These are phyloP conservation scores for Alternaria sp. DNA, from an alignment of 2,329 filamentous ascomycete genomes.

Conservation along the genomic window DNA sequence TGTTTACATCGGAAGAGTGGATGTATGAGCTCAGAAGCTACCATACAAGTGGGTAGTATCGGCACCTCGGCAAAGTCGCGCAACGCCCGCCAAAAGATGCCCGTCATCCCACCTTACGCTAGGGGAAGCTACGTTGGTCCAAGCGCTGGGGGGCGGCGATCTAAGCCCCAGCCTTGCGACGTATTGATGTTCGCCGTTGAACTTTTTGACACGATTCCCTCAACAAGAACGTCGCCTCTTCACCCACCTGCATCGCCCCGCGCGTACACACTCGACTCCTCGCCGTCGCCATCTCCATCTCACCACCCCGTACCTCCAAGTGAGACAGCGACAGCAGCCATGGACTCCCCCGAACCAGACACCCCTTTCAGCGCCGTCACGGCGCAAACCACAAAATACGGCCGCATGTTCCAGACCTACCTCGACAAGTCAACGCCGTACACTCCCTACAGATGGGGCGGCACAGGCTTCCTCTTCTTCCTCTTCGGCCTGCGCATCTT, in stretches of 20 bases:
- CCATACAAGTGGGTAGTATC: conserved; percentile 33
- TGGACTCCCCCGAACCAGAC: conserved; percentile 90
- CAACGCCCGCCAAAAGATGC: conserved; percentile 4
- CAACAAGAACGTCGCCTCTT: conserved; percentile 27
- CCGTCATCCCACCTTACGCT: conserved; percentile 7
- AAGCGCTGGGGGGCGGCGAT: conserved; percentile 5
- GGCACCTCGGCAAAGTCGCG: conserved; percentile 37
- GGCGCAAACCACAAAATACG: conserved; percentile 79
- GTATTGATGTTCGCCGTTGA: conserved; percentile 2
- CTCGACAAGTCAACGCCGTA: conserved; percentile 94
- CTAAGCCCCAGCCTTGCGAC: conserved; percentile 35
- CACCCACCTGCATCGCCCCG: conserved; percentile 9
- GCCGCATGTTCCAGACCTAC: conserved; percentile 88
- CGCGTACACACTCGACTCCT: conserved; percentile 7
- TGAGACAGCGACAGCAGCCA: conserved; percentile 49
- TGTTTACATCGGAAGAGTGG: neutral
- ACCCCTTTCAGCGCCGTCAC: conserved; percentile 92
- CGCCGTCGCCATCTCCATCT: neutral
- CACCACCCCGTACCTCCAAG: neutral
- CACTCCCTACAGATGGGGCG: conserved; percentile 87
- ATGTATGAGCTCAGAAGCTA: conserved; percentile 10
- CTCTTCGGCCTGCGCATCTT: conserved; percentile 91
- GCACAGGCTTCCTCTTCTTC: conserved; percentile 77
- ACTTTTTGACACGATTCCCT: conserved; percentile 42
- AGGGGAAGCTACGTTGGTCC: neutral